A percentile compares a stretch with the other conserved stretches of the same genome.
Evolutionary conservation across 2,329 filamentous ascomycete species (phyloP).

Genomic region (Aureobasidium sp.): DNA sequence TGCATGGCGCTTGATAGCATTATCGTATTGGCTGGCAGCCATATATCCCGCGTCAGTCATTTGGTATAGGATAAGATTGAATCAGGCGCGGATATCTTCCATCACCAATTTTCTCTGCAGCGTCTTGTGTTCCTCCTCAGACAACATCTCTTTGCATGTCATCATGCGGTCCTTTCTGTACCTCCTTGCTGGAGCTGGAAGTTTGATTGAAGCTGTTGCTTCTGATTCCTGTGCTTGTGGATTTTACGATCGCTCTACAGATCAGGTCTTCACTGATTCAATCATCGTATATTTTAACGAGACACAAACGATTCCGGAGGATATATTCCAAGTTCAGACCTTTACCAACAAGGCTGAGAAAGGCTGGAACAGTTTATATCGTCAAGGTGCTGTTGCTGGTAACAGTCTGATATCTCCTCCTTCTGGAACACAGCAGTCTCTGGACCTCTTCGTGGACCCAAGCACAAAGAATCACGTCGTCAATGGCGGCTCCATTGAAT

Average conservation of each 20-base stretch:
- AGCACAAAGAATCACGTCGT: conserved; percentile 32
- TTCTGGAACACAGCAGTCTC: neutral
- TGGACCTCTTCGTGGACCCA: conserved; percentile 1
- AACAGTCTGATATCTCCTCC: conserved; percentile 32
- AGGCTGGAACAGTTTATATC: conserved; percentile 39
- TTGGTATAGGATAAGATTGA: neutral
- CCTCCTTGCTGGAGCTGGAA: neutral
- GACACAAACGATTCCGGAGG: conserved; percentile 27
- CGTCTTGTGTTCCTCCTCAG: neutral
- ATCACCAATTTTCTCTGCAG: neutral
- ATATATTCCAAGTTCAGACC: conserved; percentile 31
- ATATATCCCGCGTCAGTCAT: neutral
- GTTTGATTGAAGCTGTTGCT: neutral
- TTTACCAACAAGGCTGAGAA: conserved; percentile 39
- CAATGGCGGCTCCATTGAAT: conserved; percentile 35
- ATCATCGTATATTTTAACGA: conserved; percentile 46
- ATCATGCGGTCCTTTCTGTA: neutral
- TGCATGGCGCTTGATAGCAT: neutral
- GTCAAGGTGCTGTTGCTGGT: conserved; percentile 32
- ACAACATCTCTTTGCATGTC: neutral
- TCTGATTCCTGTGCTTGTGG: conserved; percentile 35
- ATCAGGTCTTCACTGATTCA: conserved; percentile 38
- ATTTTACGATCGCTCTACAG: conserved; percentile 34
- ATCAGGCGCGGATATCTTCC: neutral
- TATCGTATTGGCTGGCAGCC: neutral